These are phyloP conservation scores for Lachnellula occidentalis DNA, from an alignment of 2,329 filamentous ascomycete species.

Conservation along the genomic window DNA sequence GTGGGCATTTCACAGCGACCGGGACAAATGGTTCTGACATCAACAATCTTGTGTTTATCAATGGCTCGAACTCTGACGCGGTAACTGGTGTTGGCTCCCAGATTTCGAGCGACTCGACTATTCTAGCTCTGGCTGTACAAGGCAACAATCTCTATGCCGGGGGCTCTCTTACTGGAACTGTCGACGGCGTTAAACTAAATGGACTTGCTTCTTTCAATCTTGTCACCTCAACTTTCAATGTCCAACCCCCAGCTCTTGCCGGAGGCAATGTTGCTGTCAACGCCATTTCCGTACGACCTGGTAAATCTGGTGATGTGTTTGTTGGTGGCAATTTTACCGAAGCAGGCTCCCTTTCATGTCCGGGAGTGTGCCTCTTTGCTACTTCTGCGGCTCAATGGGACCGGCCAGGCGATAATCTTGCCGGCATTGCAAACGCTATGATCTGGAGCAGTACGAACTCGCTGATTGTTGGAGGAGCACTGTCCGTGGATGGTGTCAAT, in stretches of 20 bases:
- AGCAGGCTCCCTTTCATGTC: slow-evolving; percentile 78
- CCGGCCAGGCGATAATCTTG: slow-evolving; percentile 66
- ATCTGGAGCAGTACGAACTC: slow-evolving; percentile 69
- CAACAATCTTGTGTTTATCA: slow-evolving; percentile 77
- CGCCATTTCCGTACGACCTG: slow-evolving; percentile 65
- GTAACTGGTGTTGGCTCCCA: slow-evolving; percentile 65
- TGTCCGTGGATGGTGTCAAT: slow-evolving; percentile 60
- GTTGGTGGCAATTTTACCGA: slow-evolving; percentile 81
- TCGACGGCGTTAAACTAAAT: slow-evolving; percentile 56
- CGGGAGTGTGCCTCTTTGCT: slow-evolving; percentile 75
- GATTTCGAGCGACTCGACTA: slow-evolving; percentile 66
- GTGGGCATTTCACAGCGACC: slow-evolving; percentile 74
- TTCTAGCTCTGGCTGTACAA: slow-evolving; percentile 64
- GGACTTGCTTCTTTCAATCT: slow-evolving; percentile 82
- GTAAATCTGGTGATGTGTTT: slow-evolving; percentile 65
- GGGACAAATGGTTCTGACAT: slow-evolving; percentile 64
- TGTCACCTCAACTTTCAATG: slow-evolving; percentile 53
- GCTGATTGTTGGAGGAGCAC: slow-evolving; percentile 71
- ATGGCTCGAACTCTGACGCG: slow-evolving; percentile 61
- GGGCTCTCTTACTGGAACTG: slow-evolving; percentile 68
- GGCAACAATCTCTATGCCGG: slow-evolving; percentile 73
- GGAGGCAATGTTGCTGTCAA: slow-evolving; percentile 70
- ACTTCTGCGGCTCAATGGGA: slow-evolving; percentile 69
- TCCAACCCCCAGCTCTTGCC: slow-evolving; percentile 69
- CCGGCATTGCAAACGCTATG: slow-evolving; percentile 65